Base-by-base conservation (phyloP, 371 early-diverging fungal species). In the Mycotypha africana region DNA sequence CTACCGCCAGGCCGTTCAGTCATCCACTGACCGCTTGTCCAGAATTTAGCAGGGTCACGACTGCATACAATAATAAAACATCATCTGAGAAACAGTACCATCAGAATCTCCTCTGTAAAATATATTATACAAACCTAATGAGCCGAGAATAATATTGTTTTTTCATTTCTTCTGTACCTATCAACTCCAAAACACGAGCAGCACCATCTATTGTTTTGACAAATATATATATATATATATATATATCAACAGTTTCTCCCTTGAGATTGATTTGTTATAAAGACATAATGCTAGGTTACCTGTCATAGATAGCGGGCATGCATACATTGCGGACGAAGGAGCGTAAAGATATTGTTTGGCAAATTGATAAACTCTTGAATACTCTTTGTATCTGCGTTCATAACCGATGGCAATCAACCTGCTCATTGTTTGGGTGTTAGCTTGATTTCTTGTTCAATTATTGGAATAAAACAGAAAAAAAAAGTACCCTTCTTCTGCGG, bases 11-110 rank as follows among this genome's bases (percentile, higher is more conserved):
- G 81, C 6, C 84, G 65, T 47, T 87, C 87, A 0, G 85, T 87
- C 87, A 85, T 87, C 85, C 84, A 85, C 49, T 87, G 87, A 4
- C 85, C 85, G 39, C 75, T 76, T 8, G 82, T 84, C 69, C 78
- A 76, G 40, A 81, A 78, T 20, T 25, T 8, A 4, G 45, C 50
- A 7, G 84, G 83, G 47, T 84, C 79, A 9, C 84, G 79, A 25
- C 75, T 58, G 39, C 15, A 6, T 23, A 20, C 7, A 23, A 17
- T 11, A 21, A 3, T 23, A n/a, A 35, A 7, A 35, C n/a, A n/a
- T n/a, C n/a, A n/a, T n/a, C n/a, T n/a, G n/a, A n/a, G n/a, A n/a
- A n/a, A n/a, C n/a, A n/a, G n/a, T n/a, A n/a, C n/a, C n/a, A n/a
- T n/a, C n/a, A n/a, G n/a, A n/a, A n/a, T n/a, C n/a, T n/a, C n/a